Base-by-base conservation (phyloP, 1,139 yeast genomes). In the Debaryomyces udenii region DNA sequence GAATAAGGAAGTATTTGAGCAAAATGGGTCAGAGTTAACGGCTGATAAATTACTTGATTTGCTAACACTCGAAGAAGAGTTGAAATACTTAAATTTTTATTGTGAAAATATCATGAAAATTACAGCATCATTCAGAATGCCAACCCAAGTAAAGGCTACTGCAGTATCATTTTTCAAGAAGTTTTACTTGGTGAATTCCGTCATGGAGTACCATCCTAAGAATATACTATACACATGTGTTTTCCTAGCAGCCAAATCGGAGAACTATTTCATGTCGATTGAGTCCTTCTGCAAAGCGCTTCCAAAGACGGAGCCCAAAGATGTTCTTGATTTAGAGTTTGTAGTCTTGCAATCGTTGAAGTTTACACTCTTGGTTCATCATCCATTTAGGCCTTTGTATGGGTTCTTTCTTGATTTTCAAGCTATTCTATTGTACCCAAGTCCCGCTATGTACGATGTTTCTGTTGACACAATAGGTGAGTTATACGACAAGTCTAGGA, bases 341-440 rank as follows among this genome's bases (percentile, higher is more conserved):
- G 73, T 74, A 37, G 76, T 93, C 2, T 66, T 91, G 40, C 89
- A 81, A 61, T 77, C 89, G 13, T 68, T 93, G 51, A 74, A 81
- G 46, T 93, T 93, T 63, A 86, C 96, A 0, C 68, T 93, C 39
- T 62, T 85, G 50, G 94, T 87, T 3, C 97, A 91, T 59, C 96
- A 89, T 61, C 94, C 97, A 2, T 83, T 81, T 61, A 74, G 86
- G 46, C 90, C 98, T 0, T 65, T 93, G 18, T 94, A 91, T 60
- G 99, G 99, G 20, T 90, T 93, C 57, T 91, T 85, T 61, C 75
- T 93, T 33, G 99, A 93, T 61, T 88, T 62, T 43, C 99, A 93
- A 59, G 76, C 80, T 16, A 76, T 80, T 1, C 64, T 89, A 39
- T 55, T 70, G 35, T 64, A 64, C 43, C 70, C 74, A 2, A 48